These are phyloP conservation scores for Gossypium sturtianum DNA, from an alignment of 345 rosid genomes.

Conservation along the genomic window DNA sequence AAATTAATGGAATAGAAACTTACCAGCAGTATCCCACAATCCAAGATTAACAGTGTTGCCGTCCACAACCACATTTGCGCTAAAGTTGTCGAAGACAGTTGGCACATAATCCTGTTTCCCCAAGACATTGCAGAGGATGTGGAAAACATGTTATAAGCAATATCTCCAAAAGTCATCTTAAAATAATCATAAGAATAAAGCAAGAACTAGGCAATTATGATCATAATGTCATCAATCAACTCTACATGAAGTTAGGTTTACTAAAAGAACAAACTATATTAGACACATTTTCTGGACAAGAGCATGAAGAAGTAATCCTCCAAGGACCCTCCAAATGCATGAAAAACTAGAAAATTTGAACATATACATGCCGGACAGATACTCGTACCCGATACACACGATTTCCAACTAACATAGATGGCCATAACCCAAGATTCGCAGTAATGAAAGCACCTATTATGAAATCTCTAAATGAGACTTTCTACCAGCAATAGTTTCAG, in stretches of 20 bases:
- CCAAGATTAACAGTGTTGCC: conserved; percentile 91
- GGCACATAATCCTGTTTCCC: conserved; percentile 85
- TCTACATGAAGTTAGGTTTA: not conserved
- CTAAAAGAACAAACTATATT: not conserved
- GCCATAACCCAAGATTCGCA: not conserved
- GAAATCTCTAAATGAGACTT: not conserved
- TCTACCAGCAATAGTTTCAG: not conserved
- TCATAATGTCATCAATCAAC: not conserved
- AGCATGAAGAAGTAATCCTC: not conserved
- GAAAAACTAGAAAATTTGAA: too few relatives aligned
- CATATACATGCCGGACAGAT: not conserved
- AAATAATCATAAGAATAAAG: not conserved
- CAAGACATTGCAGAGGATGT: conserved; percentile 9
- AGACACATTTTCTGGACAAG: not conserved
- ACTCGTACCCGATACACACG: not conserved
- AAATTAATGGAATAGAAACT: not conserved
- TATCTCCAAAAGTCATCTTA: not conserved
- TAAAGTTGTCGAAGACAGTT: conserved; percentile 93
- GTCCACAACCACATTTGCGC: conserved; percentile 96
- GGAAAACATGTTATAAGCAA: conserved; percentile 2
- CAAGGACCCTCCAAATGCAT: not conserved
- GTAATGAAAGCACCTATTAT: not conserved
- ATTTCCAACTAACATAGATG: not conserved
- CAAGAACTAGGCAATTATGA: not conserved
- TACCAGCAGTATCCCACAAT: conserved; percentile 98